Base-by-base conservation (phyloP, 176 grass and related monocot species). In the Oryza australiensis region DNA sequence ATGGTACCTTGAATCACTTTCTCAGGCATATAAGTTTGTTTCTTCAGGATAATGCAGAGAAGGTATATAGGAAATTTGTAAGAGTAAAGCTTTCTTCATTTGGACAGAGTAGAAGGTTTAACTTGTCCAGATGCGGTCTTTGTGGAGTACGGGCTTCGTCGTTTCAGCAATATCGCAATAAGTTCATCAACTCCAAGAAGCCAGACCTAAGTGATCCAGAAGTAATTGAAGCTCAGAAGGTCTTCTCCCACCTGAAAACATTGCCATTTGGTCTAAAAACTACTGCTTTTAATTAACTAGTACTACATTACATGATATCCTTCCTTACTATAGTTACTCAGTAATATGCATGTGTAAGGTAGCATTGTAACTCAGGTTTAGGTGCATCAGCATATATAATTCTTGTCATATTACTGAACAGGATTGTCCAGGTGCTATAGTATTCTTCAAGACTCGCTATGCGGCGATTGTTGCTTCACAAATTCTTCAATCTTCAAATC, bases 361-460 rank as follows among this genome's bases (percentile, higher is more conserved):
- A 60, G 18, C 32, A 35, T 73, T 42, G 41, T 51, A 57, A 33
- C 14, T 80, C 20, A 30, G 51, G 51, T 78, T 57, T 83, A 24
- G 63, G 32, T 82, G 30, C 70, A 80, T 80, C 38, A 30, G 3
- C 6, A 32, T 55, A 55, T 55, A 55, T 78, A 75, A 82, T 38
- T 73, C 4, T 34, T 82, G 60, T 87, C 55, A 12, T 75, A 34
- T 69, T 78, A 32, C 66, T 42, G 18, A 85, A 74, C 82, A 98
- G 92, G 92, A 93, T 15, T 93, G 92, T 43, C 87, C 93, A 51
- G 85, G 92, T 74, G 95, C 95, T 35, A 91, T 98, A 67, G 90
- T 98, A 55, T 98, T 98, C 75, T 98, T 98, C 90, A 94, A 98
- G 84, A 98, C 95, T 72, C 95, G 95, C 1, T 98, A 94, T 69